Evolutionary conservation across 257 asterid species (phyloP).

Genomic region (Petunia axillaris): DNA sequence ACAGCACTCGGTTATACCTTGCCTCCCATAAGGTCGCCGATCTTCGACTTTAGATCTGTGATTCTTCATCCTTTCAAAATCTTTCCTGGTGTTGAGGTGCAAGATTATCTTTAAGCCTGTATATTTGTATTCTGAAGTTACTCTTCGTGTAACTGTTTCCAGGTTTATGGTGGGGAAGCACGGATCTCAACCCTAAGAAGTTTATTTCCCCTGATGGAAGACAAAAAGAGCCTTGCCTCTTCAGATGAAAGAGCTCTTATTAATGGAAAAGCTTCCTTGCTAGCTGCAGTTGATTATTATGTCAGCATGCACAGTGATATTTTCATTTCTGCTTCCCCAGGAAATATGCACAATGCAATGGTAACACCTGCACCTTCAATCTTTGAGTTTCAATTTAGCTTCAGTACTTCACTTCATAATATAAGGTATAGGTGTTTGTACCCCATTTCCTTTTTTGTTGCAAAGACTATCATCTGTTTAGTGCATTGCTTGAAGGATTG

Average conservation of each 20-base stretch:
- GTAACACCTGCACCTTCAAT: slow-evolving; percentile 43
- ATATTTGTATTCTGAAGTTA: neutral
- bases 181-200: slow-evolving; percentile 71
- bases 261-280: slow-evolving; percentile 85
- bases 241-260: slow-evolving; percentile 78
- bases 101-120: neutral
- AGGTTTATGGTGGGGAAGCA: slow-evolving; percentile 98
- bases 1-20: slow-evolving; percentile 77
- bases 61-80: neutral
- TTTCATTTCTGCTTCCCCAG: slow-evolving; percentile 92
- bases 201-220: slow-evolving; percentile 89
- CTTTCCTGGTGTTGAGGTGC: neutral
- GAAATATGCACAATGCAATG: slow-evolving; percentile 97
- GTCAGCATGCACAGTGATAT: slow-evolving; percentile 92
- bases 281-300: slow-evolving; percentile 92
- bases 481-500: neutral
- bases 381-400: neutral
- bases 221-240: slow-evolving; percentile 83
- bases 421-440: neutral
- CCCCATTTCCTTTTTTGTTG: neutral
- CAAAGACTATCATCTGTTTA: neutral
- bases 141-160: neutral
- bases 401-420: neutral
- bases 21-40: slow-evolving; percentile 86
- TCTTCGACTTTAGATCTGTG: neutral